These are phyloP conservation scores for Trametes meyenii DNA, from an alignment of 768 basidiomycete species.

Conservation along the genomic window DNA sequence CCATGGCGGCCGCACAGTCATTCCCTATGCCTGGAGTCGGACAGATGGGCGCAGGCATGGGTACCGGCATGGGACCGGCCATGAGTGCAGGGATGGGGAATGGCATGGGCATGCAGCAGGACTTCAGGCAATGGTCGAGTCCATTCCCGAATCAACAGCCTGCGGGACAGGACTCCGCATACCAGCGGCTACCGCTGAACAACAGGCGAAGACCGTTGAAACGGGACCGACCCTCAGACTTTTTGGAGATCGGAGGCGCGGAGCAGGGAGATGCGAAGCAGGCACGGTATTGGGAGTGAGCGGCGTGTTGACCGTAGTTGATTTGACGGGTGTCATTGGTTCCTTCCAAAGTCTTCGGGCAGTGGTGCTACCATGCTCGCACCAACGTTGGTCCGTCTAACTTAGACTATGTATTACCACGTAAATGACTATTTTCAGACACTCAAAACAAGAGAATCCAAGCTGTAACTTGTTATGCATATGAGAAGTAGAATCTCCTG, in stretches of 20 bases:
- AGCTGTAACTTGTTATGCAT: too few species aligned
- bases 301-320: too few species aligned
- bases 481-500: too few species aligned
- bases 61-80: constrained; percentile 43
- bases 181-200: constrained; percentile 82
- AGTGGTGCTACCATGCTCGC: too few species aligned
- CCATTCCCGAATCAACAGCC: constrained; percentile 67
- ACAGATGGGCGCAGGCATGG: constrained; percentile 34
- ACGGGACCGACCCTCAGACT: constrained; percentile 83
- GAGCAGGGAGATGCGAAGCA: constrained; percentile 62
- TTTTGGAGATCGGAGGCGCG: constrained; percentile 66
- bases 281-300: constrained; percentile 76
- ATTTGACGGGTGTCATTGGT: too few species aligned
- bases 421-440: too few species aligned
- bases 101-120: constrained; percentile 28
- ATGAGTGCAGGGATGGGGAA: constrained; percentile 25
- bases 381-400: too few species aligned
- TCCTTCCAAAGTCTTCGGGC: too few species aligned
- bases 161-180: constrained; percentile 77
- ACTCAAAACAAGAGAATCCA: too few species aligned
- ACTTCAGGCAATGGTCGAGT: constrained; percentile 51
- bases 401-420: too few species aligned
- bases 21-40: constrained; percentile 37
- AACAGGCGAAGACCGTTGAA: constrained; percentile 73
- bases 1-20: constrained; percentile 50